Conservation (phyloP, 345 rosid genomes). For the Citrus australasica region DNA sequence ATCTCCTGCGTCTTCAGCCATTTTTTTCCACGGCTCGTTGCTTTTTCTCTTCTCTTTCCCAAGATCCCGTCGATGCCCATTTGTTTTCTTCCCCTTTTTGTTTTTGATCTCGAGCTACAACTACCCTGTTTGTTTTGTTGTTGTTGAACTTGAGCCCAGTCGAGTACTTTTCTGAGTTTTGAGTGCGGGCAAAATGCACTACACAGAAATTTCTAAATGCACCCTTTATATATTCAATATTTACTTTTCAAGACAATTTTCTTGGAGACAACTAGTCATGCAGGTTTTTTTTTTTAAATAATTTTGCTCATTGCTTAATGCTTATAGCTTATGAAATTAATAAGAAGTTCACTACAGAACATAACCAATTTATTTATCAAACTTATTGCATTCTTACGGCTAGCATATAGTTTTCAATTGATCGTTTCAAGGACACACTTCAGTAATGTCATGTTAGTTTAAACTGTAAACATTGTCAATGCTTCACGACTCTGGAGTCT, state of each 20-base stretch:
- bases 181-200: not conserved
- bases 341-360: no score
- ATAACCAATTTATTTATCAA: no score
- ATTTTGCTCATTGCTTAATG: no score
- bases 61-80: constrained; percentile 77
- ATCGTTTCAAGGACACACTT: no score
- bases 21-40: constrained; percentile 31
- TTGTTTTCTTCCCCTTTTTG: not conserved
- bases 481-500: no score
- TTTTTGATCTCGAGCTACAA: not conserved
- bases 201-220: not conserved
- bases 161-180: no score
- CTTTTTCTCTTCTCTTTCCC: constrained; percentile 34
- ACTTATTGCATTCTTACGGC: no score
- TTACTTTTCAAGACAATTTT: not conserved
- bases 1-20: constrained; percentile 68
- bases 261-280: not conserved
- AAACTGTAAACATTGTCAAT: no score
- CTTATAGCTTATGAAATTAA: no score
- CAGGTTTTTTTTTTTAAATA: no score
- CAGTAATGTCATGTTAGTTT: no score
- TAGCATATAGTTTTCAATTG: no score
- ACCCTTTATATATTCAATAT: not conserved
- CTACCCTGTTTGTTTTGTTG: not conserved
- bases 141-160: not conserved